Evolutionary conservation across 305 asterid genomes (phyloP), one percentile per base, ranked within the genome.

Genomic region (Striga hermonthica): DNA sequence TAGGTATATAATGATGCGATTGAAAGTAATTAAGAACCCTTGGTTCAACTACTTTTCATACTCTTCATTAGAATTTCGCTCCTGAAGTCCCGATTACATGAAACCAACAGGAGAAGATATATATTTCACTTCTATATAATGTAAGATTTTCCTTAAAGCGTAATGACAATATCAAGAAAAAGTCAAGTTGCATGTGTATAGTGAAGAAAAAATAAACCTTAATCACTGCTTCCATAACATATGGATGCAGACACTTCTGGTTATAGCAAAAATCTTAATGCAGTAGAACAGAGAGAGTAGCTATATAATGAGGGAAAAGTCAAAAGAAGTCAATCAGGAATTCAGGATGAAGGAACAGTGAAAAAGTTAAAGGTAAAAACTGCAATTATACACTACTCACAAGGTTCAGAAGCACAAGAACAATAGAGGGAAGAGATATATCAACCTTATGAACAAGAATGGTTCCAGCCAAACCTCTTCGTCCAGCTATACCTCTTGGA

Each of bases 391-490:
- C 22, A 43, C 9, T 56, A 50, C 54, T 61, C 34, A 50, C 31
- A 66, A 53, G 67, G 58, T 59, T 59, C 54, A 57, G 50, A 68
- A 28, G 48, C 12, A 14, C 54, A 9, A 59, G 34, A 50, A 55
- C 45, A 74, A 36, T 57, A 40, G 31, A 71, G 5, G 56, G 67
- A 58, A 66, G 67, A 72, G 36, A 76, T 16, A 41, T 71, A 72
- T 64, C 76, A 70, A 93, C 99, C 97, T 93, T 93, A 72, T 90
- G 90, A 74, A 93, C 95, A 63, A 93, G 89, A 82, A 93, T 73
- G 39, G 97, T 88, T 76, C 97, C 99, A 68, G 99, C 99, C 77
- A 93, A 82, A 79, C 97, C 99, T 81, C 99, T 88, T 83, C 99
- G 81, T 71, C 99, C 99, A 82, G 91, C 95, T 74, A 93, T 83